A percentile compares a stretch with the other conserved stretches of the same genome.
These are phyloP conservation scores for Sarocladiaceae sp. DNA, from an alignment of 2,329 filamentous ascomycete genomes.

Conservation along the genomic window DNA sequence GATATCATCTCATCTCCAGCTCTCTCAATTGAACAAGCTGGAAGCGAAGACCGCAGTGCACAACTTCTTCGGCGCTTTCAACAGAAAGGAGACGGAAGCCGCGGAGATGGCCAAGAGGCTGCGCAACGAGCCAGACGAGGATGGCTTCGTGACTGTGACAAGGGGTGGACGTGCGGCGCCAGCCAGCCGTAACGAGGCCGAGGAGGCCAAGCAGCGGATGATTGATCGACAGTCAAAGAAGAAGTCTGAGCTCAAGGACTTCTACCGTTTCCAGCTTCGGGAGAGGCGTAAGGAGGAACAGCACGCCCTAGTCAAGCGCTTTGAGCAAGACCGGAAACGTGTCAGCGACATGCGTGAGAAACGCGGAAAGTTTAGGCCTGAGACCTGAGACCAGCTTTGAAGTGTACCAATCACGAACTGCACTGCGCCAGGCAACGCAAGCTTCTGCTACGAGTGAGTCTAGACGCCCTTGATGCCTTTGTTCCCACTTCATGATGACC, in stretches of 20 bases:
- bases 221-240: slow-evolving; percentile 60
- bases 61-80: slow-evolving; percentile 82
- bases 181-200: slow-evolving; percentile 67
- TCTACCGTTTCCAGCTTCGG: slow-evolving; percentile 79
- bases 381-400: slow-evolving; percentile 29
- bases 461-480: slow-evolving; percentile 13
- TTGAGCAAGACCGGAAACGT: slow-evolving; percentile 71
- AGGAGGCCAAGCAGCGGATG: slow-evolving; percentile 54
- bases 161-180: slow-evolving; percentile 72
- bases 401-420: background rate
- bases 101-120: slow-evolving; percentile 58
- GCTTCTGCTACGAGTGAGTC: no score
- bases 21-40: slow-evolving; percentile 65
- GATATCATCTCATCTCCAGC: slow-evolving; percentile 62
- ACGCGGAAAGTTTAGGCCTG: slow-evolving; percentile 57
- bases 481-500: slow-evolving; percentile 39
- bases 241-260: slow-evolving; percentile 63
- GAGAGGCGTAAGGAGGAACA: slow-evolving; percentile 76
- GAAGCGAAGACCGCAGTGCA: slow-evolving; percentile 73
- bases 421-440: no score
- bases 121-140: slow-evolving; percentile 81
- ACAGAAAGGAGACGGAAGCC: slow-evolving; percentile 62
- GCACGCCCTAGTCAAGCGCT: slow-evolving; percentile 61
- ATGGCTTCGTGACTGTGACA: slow-evolving; percentile 91
- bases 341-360: slow-evolving; percentile 67